Evolutionary conservation across 371 early-diverging fungal species (phyloP), one percentile per base, ranked within the genome.

Genomic region (Syncephalastrum sp.): DNA sequence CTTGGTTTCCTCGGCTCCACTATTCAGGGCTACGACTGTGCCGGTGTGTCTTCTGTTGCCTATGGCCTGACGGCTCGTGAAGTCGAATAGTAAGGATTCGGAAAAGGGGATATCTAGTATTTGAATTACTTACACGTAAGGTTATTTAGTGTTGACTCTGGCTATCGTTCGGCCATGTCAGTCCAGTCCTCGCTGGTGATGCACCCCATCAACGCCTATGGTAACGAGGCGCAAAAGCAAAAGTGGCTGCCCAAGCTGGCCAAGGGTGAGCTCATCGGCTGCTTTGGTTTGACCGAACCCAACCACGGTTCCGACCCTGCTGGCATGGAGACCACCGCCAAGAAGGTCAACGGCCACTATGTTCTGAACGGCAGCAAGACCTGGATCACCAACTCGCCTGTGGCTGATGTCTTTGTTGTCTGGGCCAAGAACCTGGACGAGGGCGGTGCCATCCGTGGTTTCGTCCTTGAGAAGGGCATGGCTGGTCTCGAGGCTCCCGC

Each of bases 311-410:
- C 91, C 29, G 99, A 98, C 72, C 97, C 97, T 4, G 88, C 79
- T 15, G 77, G 90, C 46, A 97, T 98, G 97, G 95, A 97, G 69
- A 96, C 97, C 13, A 83, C 74, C 6, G 98, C 98, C 42, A 74
- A 75, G 53, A 88, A 88, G 63, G 83, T 81, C 42, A 85, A 87
- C 54, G 91, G 89, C 25, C 77, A 78, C 38, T 98, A 90, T 70
- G 82, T 94, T 12, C 54, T 97, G 50, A 90, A 84, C 54, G 98
- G 98, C 2, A 80, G 91, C 75, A 98, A 98, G 83, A 96, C 95
- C 41, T 98, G 99, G 99, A 98, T 98, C 73, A 95, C 99, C 59
- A 96, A 97, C 84, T 92, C 97, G 41, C 99, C 99, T 19, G 90
- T 97, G 55, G 99, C 99, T 47, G 97, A 97, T 57, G 91, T 97